Evolutionary conservation across 192 early-diverging fungal genomes (phyloP).

Genomic region (Spizellomyces sp.): DNA sequence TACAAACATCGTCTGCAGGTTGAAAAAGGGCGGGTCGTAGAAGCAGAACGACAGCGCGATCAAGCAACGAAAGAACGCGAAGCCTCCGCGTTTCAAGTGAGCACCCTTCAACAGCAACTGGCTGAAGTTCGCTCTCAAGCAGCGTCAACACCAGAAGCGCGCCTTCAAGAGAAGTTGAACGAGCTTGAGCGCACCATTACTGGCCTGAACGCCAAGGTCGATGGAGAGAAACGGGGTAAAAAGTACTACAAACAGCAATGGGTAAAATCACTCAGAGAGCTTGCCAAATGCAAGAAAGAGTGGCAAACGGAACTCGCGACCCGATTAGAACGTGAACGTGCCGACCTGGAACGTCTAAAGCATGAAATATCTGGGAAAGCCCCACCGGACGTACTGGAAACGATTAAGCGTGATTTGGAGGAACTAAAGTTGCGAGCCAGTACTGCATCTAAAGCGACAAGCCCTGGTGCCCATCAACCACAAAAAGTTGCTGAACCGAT

Average conservation of each 20-base stretch:
- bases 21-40: conserved; percentile 29
- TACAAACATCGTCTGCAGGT: conserved; percentile 38
- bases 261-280: conserved; percentile 35
- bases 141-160: conserved; percentile 10
- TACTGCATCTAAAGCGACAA: not conserved
- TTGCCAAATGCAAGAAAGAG: conserved; percentile 27
- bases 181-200: conserved; percentile 10
- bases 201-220: conserved; percentile 28
- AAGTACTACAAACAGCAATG: conserved; percentile 45
- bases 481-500: not conserved
- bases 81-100: not conserved
- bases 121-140: conserved; percentile 27
- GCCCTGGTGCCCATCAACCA: not conserved
- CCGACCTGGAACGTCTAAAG: conserved; percentile 8
- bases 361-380: not conserved
- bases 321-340: conserved; percentile 19
- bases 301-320: conserved; percentile 23
- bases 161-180: conserved; percentile 24
- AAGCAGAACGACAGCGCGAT: conserved; percentile 33
- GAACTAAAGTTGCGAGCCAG: conserved; percentile 10
- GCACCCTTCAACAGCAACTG: conserved; percentile 29
- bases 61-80: conserved; percentile 28
- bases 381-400: not conserved
- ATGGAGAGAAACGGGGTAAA: conserved; percentile 29
- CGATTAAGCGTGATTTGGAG: conserved; percentile 18